phyloP scores from a whole-genome alignment of 2,329 filamentous ascomycete species.

The Sphaerulina vaccinii region DNA sequence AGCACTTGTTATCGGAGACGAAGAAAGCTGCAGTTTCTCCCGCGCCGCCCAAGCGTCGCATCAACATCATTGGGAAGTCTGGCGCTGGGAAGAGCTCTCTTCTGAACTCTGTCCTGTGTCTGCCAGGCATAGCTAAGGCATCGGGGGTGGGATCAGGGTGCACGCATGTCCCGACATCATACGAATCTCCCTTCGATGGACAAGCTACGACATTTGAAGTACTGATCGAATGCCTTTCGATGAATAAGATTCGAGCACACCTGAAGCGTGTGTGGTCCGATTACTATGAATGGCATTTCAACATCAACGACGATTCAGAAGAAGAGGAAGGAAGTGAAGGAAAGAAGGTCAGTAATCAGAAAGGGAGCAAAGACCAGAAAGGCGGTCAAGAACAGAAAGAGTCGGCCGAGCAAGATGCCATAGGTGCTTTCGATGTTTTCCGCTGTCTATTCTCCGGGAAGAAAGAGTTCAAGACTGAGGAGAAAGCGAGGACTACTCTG shows the following conservation, averaged over 20 bases:
- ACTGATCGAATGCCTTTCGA: background rate
- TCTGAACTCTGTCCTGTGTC: constrained; percentile 12
- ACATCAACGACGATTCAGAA: no score
- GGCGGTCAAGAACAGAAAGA: background rate
- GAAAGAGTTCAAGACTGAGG: background rate
- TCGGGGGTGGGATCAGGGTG: constrained; percentile 4
- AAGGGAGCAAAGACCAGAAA: background rate
- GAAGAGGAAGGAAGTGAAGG: no score
- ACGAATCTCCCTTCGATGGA: constrained; percentile 2
- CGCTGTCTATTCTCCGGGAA: constrained; percentile 9
- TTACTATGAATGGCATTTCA: constrained; percentile 3
- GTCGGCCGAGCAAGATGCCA: background rate
- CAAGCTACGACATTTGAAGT: constrained; percentile 2
- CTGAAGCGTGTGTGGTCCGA: constrained; percentile 1
- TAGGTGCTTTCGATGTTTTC: constrained; percentile 15
- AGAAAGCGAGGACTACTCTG: background rate
- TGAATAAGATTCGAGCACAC: constrained; percentile 1
- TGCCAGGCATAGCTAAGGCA: constrained; percentile 3
- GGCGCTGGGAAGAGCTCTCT: constrained; percentile 15
- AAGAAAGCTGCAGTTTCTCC: background rate
- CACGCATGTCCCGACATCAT: constrained; percentile 11
- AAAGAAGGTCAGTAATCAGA: no score
- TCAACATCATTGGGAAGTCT: constrained; percentile 15
- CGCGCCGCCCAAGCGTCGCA: constrained; percentile 2
- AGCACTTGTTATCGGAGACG: background rate